Conservation (phyloP, 441 rosid genomes). For the Gossypium aridum region DNA sequence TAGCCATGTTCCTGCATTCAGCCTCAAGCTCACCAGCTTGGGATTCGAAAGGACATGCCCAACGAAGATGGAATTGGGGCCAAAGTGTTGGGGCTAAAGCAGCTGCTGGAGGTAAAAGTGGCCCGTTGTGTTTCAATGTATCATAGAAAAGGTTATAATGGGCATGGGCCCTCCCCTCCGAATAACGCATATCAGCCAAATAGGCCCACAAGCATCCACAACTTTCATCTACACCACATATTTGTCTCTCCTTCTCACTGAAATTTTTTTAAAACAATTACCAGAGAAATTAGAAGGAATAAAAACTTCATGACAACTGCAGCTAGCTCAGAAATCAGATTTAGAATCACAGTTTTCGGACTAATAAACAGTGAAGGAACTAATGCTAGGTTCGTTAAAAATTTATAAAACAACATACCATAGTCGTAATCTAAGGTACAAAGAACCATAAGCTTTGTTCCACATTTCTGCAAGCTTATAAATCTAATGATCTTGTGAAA, state of each 20-base stretch:
- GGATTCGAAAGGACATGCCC: conserved; percentile 94
- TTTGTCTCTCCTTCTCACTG: conserved; percentile 94
- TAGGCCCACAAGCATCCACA: conserved; percentile 94
- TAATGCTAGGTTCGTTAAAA: not conserved
- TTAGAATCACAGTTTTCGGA: not conserved
- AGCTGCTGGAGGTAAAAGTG: conserved; percentile 91
- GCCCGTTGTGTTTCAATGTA: conserved; percentile 47
- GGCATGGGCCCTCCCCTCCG: conserved; percentile 50
- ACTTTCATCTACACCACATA: conserved; percentile 52
- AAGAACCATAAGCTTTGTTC: not conserved
- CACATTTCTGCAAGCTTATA: not conserved
- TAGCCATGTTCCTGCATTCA: conserved; percentile 65
- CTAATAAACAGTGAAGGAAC: not conserved
- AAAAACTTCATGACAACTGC: not conserved
- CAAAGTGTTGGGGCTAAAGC: conserved; percentile 95
- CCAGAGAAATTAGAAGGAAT: not conserved
- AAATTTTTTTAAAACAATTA: conserved; percentile 16
- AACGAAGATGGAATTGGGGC: conserved; percentile 98
- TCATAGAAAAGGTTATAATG: conserved; percentile 84
- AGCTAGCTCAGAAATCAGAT: not conserved
- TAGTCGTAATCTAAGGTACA: not conserved
- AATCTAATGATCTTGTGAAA: not conserved
- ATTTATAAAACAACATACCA: not conserved
- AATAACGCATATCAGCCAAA: conserved; percentile 67
- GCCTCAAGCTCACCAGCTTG: conserved; percentile 76